Base-by-base conservation (phyloP, 148 eudicot genomes). In the Bassia scoparia region DNA sequence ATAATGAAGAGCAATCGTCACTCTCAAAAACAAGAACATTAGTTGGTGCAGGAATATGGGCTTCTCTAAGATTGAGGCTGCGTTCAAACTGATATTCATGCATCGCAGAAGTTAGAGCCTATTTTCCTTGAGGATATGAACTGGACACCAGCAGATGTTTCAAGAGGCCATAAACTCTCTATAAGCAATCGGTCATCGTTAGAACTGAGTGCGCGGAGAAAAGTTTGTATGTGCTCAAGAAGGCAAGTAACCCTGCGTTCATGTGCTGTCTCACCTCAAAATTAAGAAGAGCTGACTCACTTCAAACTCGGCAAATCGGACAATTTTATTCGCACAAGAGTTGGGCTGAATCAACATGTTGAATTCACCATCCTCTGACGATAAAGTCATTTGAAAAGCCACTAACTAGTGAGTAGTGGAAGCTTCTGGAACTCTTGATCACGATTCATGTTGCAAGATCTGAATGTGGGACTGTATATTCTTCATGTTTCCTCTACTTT, bases 401-500 rank as follows among this genome's bases (percentile, higher is more conserved):
- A 74, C 58, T 33, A 85, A 86, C n/a, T 73, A 77, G 61, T n/a
- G 35, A 58, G n/a, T n/a, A 27, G n/a, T n/a, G 31, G 90, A 82
- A 61, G 64, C 68, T 70, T 67, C 81, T 70, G 78, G n/a, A 43
- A 49, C 83, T 12, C 58, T 75, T 62, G 80, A 75, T 74, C 81
- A 30, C 76, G 34, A 66, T 62, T 77, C 83, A 78, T 65, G 52
- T 83, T 41, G 91, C 83, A 70, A 87, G 86, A 49, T 93, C 97
- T 55, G 95, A 93, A 70, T 90, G 92, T 78, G 98, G n/a, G 38
- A 93, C 98, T 60, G 97, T 86, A 76, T 87, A 89, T 70, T 93
- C 98, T 68, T n/a, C n/a, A n/a, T n/a, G 79, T 91, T 73, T n/a
- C 97, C 76, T 93, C 97, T 68, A 89, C 97, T 58, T 88, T 93